Base-by-base conservation (phyloP, 2,329 filamentous ascomycete genomes). In the Tolypocladium endophyticum region DNA sequence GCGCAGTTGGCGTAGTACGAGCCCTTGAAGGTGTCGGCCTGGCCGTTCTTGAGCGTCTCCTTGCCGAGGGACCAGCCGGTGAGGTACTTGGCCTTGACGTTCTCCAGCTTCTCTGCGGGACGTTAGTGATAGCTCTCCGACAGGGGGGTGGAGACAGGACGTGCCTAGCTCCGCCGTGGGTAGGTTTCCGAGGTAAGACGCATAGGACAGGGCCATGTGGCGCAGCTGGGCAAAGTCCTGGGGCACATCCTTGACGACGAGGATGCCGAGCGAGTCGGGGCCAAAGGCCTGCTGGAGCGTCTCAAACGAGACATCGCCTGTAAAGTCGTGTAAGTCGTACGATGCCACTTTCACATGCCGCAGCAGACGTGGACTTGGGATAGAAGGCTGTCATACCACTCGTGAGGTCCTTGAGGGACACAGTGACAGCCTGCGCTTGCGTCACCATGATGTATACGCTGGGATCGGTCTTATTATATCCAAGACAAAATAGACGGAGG, bases 161-260 rank as follows among this genome's bases (percentile, higher is more conserved):
- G 55, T 76, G 91, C 89, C 85, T 35, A 97, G 81, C 65, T 92
- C 85, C 18, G 82, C 74, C 33, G 81, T 74, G 6, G 91, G 82
- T 5, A 97, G 80, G 64, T 92, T 92, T 39, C 90, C 94, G 45
- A 97, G 84, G 70, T 95, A 94, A 0, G 91, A 96, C 4, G 92
- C 86, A 71, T 94, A 94, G 0, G 90, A 94, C 8, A 99, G 81
- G 2, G 95, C 82, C 61, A 83, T 82, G 61, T 83, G 83, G 62
- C 94, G 84, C 52, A 97, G 77, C n/a, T 81, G 74, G 18, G 81
- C 74, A 67, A 96, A 99, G 58, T 84, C 79, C 7, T 80, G 63
- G 0, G 92, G 90, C 0, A 97, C 83, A 70, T 92, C 90, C 70
- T 89, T 91, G 55, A 99, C 92, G n/a, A 97, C 78, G 59, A 99